These are phyloP conservation scores for Flaveria trinervia DNA, from an alignment of 129 eudicot genomes.

Conservation along the genomic window DNA sequence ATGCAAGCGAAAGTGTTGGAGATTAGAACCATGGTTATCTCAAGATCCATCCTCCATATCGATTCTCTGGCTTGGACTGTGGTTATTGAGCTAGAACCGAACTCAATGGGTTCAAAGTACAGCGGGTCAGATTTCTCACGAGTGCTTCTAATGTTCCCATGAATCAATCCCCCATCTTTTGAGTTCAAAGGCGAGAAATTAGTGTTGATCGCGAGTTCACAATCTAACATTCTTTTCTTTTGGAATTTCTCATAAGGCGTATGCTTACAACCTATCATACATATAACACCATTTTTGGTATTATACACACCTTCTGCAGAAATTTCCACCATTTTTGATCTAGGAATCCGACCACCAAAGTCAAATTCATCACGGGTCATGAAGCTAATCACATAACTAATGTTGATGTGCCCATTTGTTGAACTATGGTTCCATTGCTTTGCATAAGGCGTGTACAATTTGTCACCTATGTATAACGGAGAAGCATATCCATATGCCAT, in stretches of 20 bases:
- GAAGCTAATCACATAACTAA: conserved; percentile 64
- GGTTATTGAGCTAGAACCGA: conserved; percentile 60
- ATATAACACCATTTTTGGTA: conserved; percentile 57
- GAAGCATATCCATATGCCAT: conserved; percentile 63
- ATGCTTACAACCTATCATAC: conserved; percentile 83
- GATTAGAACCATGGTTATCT: conserved; percentile 83
- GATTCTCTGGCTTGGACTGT: conserved; percentile 56
- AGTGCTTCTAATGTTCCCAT: conserved; percentile 68
- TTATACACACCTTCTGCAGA: conserved; percentile 87
- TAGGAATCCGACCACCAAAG: conserved; percentile 40
- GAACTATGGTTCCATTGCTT: conserved; percentile 33
- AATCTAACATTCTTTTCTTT: conserved; percentile 55
- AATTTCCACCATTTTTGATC: conserved; percentile 38
- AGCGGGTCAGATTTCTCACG: conserved; percentile 63
- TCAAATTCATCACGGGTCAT: conserved; percentile 45
- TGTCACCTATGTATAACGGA: conserved; percentile 60
- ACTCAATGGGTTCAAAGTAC: conserved; percentile 58
- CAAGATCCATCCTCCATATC: conserved; percentile 89
- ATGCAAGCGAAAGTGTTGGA: conserved; percentile 82
- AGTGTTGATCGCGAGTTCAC: conserved; percentile 61
- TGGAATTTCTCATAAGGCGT: conserved; percentile 31
- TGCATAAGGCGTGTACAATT: conserved; percentile 31
- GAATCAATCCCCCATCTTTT: conserved; percentile 36
- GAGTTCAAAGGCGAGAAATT: conserved; percentile 56
- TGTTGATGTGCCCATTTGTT: conserved; percentile 38